Evolutionary conservation across 768 basidiomycete species (phyloP), one percentile per base, ranked within the genome.

Genomic region (Podaxis sp.): DNA sequence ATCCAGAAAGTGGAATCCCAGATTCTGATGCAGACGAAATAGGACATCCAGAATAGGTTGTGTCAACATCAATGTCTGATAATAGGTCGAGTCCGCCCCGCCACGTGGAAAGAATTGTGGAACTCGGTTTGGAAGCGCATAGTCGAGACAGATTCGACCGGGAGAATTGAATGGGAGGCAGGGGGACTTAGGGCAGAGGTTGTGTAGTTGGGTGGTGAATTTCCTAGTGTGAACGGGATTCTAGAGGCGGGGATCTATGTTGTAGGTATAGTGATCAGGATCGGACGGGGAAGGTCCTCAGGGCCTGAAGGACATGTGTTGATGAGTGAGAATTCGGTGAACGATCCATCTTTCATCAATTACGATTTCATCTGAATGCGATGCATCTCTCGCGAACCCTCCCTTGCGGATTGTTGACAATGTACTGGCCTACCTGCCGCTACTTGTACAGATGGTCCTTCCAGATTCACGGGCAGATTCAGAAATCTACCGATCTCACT

Each of bases 301-400:
- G 36, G 40, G 36, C 58, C 50, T 27, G 50, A 41, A 19, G 51
- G 41, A 61, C 60, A 61, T 61, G 60, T 61, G 53, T 54, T 53
- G 59, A 53, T 47, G 60, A 54, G 63, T 70, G 70, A 68, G 70
- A 61, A 60, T 50, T 50, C 13, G n/a, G 13, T 43, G 69, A 71
- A 59, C 57, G 52, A 59, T 51, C 27, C 54, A 64, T 56, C 52
- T 64, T 55, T 57, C 54, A 65, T 64, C 61, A 64, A 65, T 52
- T 69, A 69, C 70, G 70, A 69, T 72, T 33, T 70, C 72, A 74
- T 74, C 69, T 74, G 64, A 66, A 67, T 61, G 41, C 53, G 60
- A 61, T 61, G 40, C 60, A 61, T 61, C 60, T 66, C 65, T 72
- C 72, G 73, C 73, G 73, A 73, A 75, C 74, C 74, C 72, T 71